phyloP scores from a whole-genome alignment of 768 basidiomycete genomes.

The Multifurca ochricompacta region DNA sequence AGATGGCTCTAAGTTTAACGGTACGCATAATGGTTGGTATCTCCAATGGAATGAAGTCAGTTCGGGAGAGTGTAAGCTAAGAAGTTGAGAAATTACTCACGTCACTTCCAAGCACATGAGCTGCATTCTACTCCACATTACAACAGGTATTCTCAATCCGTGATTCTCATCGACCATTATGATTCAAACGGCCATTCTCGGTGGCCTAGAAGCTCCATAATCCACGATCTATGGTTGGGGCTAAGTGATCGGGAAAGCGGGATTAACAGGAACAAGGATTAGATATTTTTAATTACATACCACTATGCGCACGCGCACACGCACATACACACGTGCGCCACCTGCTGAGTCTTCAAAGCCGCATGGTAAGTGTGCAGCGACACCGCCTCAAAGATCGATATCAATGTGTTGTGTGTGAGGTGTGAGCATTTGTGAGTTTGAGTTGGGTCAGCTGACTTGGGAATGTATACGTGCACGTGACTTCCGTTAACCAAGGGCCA shows the following conservation, averaged over 20 bases:
- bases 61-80: neutral
- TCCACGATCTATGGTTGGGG: no score
- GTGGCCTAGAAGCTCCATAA: neutral
- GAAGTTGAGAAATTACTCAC: neutral
- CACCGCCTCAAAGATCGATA: constrained; percentile 12
- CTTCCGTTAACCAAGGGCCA: no score
- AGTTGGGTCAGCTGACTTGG: neutral
- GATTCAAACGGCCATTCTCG: neutral
- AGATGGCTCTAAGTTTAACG: neutral
- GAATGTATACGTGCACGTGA: neutral
- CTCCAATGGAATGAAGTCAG: neutral
- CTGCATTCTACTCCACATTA: neutral
- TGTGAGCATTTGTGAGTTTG: no score
- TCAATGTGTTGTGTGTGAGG: constrained; percentile 1
- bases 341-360: no score
- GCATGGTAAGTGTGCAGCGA: constrained; percentile 18
- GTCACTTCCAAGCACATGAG: neutral
- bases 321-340: no score
- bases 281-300: no score
- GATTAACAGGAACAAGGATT: no score
- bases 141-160: no score
- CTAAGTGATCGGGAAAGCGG: no score
- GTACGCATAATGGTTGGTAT: neutral
- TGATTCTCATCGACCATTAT: no score
- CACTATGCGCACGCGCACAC: no score